phyloP scores from a whole-genome alignment of 164 flowering plant species.

The Aristolochia fimbriata region DNA sequence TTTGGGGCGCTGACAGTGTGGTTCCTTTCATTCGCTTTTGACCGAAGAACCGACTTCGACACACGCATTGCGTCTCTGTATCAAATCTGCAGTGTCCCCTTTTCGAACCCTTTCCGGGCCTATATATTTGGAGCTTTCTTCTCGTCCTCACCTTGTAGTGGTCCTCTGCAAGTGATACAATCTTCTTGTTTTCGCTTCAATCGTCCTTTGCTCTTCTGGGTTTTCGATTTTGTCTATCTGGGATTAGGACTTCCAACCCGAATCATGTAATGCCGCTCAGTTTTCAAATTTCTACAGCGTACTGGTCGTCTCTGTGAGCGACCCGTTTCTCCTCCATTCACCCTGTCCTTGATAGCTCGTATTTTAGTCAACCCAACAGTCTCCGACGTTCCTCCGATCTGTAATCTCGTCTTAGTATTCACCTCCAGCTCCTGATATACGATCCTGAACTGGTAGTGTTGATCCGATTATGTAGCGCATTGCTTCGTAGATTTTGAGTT shows the following conservation, averaged over 20 bases:
- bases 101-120: constrained; percentile 15
- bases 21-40: constrained; percentile 15
- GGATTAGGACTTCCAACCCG: constrained; percentile 3
- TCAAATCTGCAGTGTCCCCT: constrained; percentile 20
- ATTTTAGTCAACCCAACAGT: not conserved
- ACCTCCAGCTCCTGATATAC: not conserved
- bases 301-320: too few relatives aligned
- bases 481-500: not conserved
- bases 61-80: constrained; percentile 16
- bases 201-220: not conserved
- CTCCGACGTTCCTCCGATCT: too few relatives aligned
- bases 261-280: constrained; percentile 2
- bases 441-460: too few relatives aligned
- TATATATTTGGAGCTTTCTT: constrained; percentile 25
- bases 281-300: not conserved
- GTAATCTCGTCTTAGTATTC: not conserved
- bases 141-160: constrained; percentile 3
- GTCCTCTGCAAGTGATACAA: not conserved
- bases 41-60: constrained; percentile 6
- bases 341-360: too few relatives aligned
- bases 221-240: not conserved
- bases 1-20: constrained; percentile 18
- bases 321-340: not conserved
- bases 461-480: not conserved
- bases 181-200: constrained; percentile 3